A percentile compares a stretch with the other conserved stretches of the same genome.
phyloP scores from a whole-genome alignment of 2,329 filamentous ascomycete genomes.

The Phaeosphaeriaceae sp. region DNA sequence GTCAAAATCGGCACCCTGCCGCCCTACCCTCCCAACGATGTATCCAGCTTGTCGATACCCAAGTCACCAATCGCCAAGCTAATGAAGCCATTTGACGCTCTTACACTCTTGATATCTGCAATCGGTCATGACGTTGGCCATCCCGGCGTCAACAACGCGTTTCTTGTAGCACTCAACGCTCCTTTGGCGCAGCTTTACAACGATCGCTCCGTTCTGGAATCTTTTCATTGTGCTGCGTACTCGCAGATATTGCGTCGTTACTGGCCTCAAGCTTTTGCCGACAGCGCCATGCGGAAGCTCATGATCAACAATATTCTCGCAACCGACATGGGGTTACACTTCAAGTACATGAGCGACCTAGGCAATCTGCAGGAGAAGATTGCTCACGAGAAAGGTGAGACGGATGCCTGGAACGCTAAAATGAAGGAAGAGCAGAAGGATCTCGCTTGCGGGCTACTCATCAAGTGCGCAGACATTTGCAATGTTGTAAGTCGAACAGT shows the following conservation, averaged over 20 bases:
- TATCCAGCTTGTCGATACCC: slow-evolving; percentile 36
- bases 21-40: slow-evolving; percentile 62
- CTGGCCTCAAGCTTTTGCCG: slow-evolving; percentile 84
- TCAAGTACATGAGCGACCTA: slow-evolving; percentile 93
- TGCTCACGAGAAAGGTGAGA: slow-evolving; percentile 66
- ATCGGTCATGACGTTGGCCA: slow-evolving; percentile 98
- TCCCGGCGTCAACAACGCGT: slow-evolving; percentile 97
- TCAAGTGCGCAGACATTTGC: slow-evolving; percentile 98
- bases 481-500: slow-evolving; percentile 80
- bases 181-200: slow-evolving; percentile 96
- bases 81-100: slow-evolving; percentile 83
- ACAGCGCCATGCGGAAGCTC: slow-evolving; percentile 79
- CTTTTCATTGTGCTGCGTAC: slow-evolving; percentile 96
- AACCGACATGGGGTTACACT: slow-evolving; percentile 97
- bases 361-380: slow-evolving; percentile 82
- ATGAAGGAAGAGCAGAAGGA: slow-evolving; percentile 78
- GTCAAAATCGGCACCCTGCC: slow-evolving; percentile 79
- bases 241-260: slow-evolving; percentile 93
- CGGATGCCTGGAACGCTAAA: slow-evolving; percentile 78
- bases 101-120: slow-evolving; percentile 91
- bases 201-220: slow-evolving; percentile 93
- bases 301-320: slow-evolving; percentile 98
- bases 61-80: slow-evolving; percentile 75
- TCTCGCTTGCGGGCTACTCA: slow-evolving; percentile 86
- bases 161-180: slow-evolving; percentile 88